phyloP scores from a whole-genome alignment of 139 green algal species.

The Tetradesmus obliquus region DNA sequence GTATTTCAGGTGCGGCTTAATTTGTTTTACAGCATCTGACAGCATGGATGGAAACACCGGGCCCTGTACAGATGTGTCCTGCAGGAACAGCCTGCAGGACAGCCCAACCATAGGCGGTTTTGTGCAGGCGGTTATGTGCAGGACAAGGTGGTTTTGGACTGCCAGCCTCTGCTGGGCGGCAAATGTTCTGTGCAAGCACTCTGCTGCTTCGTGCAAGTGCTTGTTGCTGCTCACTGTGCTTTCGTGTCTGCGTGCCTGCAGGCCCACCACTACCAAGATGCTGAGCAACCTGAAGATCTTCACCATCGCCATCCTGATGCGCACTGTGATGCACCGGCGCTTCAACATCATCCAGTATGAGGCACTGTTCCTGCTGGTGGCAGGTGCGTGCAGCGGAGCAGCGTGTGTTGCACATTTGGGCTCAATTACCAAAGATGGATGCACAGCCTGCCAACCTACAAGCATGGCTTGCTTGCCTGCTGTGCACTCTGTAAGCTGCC shows the following conservation, averaged over 20 bases:
- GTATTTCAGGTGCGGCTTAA: constrained; percentile 46
- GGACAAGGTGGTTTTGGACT: no score
- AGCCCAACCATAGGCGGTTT: no score
- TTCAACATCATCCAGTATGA: constrained; percentile 95
- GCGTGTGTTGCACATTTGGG: not conserved
- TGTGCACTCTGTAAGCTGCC: no score
- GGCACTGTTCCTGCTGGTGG: constrained; percentile 93
- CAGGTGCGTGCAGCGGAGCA: constrained; percentile 52
- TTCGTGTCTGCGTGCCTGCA: not conserved
- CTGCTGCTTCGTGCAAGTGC: no score
- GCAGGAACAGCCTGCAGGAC: no score
- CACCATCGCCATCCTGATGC: constrained; percentile 92
- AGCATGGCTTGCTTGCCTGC: not conserved
- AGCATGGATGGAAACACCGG: not conserved
- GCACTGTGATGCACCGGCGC: constrained; percentile 78
- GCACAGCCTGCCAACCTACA: no score
- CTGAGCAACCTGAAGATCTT: constrained; percentile 95
- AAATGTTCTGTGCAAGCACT: no score
- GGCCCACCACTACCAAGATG: constrained; percentile 98
- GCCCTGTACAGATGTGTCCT: no score
- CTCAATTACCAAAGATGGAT: no score
- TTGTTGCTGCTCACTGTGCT: not conserved
- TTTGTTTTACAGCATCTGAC: not conserved
- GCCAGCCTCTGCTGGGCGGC: no score
- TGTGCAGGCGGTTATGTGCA: no score